Evolutionary conservation across 164 flowering plant species (phyloP).

Genomic region (Vitis rotundifolia): DNA sequence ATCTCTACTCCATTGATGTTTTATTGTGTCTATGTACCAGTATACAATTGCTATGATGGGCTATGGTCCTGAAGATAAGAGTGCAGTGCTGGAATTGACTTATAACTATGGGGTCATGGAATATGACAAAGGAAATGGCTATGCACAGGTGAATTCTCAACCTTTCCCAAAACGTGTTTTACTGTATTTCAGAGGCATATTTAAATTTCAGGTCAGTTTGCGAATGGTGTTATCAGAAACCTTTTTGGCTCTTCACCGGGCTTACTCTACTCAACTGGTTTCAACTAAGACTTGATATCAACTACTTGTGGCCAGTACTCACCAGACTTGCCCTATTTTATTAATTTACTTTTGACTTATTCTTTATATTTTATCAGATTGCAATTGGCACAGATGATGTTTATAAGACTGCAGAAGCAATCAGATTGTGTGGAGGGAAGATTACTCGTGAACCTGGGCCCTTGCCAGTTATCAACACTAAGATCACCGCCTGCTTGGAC

Average conservation of each 20-base stretch:
- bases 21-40: constrained; percentile 18
- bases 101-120: constrained; percentile 49
- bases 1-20: background rate
- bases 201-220: no score
- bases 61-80: constrained; percentile 51
- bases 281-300: no score
- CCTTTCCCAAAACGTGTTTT: background rate
- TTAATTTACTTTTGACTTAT: background rate
- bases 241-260: background rate
- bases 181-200: background rate
- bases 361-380: constrained; percentile 26
- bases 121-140: constrained; percentile 51
- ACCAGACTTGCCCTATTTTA: background rate
- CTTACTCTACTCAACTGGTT: background rate
- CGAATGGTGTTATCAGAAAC: background rate
- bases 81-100: constrained; percentile 41
- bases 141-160: constrained; percentile 37
- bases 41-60: constrained; percentile 44
- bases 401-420: constrained; percentile 44
- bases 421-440: constrained; percentile 34
- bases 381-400: constrained; percentile 52
- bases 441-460: constrained; percentile 48
- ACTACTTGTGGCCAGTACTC: background rate
- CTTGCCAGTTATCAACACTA: constrained; percentile 42
- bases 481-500: constrained; percentile 47